These are phyloP conservation scores for Fusarium pilosicola DNA, from an alignment of 2,329 filamentous ascomycete genomes.

Conservation along the genomic window DNA sequence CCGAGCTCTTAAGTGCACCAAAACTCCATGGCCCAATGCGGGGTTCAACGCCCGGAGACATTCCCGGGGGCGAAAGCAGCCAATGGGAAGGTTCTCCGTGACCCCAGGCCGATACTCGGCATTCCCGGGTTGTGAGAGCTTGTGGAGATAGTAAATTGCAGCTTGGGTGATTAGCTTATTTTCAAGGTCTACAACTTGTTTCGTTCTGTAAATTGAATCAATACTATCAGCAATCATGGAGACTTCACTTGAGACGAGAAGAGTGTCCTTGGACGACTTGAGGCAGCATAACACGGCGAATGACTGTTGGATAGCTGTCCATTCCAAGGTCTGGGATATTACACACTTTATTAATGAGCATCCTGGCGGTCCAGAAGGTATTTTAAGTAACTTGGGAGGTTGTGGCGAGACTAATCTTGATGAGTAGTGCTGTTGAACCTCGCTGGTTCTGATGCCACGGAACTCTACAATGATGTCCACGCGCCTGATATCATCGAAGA, in stretches of 20 bases:
- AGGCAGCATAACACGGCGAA: conserved; percentile 57
- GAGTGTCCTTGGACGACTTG: conserved; percentile 50
- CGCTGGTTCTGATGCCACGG: conserved; percentile 64
- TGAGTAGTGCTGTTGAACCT: conserved; percentile 58
- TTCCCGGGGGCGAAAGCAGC: not conserved
- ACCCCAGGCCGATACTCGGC: not conserved
- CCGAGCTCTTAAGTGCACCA: conserved; percentile 7
- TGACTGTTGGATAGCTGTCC: conserved; percentile 74
- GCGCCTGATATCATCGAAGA: conserved; percentile 53
- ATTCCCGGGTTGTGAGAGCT: not conserved
- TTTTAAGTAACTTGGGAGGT: not conserved
- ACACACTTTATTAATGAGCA: conserved; percentile 67
- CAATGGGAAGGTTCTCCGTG: conserved; percentile 20
- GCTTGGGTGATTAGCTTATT: conserved; percentile 16
- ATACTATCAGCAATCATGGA: conserved; percentile 12
- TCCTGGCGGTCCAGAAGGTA: conserved; percentile 51
- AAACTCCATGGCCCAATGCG: not conserved
- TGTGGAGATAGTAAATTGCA: not conserved
- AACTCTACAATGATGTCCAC: conserved; percentile 62
- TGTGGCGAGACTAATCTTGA: not conserved
- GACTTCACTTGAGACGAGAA: conserved; percentile 1
- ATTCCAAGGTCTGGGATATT: conserved; percentile 75
- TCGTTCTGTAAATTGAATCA: not conserved
- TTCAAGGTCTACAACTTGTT: not conserved
- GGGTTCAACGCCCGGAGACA: not conserved